These are phyloP conservation scores for Raffaelea albimanens DNA, from an alignment of 2,329 filamentous ascomycete species.

Conservation along the genomic window DNA sequence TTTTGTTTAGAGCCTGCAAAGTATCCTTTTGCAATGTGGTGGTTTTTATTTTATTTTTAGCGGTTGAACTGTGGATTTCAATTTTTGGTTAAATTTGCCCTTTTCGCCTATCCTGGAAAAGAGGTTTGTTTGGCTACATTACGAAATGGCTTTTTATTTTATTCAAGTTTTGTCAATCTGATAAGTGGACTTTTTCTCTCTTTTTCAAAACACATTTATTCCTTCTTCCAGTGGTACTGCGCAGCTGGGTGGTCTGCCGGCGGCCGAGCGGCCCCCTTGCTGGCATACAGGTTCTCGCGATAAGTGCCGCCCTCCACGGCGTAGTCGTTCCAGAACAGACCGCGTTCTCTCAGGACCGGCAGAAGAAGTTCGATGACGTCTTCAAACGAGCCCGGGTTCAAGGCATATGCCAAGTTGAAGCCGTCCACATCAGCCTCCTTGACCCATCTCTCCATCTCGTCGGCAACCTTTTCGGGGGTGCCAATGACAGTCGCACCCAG, in stretches of 20 bases:
- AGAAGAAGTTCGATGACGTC: slow-evolving; percentile 56
- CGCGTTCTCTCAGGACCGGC: slow-evolving; percentile 50
- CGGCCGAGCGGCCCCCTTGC: slow-evolving; percentile 22
- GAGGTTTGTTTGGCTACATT: too few species aligned
- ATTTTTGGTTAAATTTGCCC: too few species aligned
- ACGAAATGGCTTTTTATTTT: too few species aligned
- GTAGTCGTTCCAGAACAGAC: slow-evolving; percentile 45
- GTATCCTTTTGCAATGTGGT: too few species aligned
- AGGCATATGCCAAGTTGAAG: slow-evolving; percentile 51
- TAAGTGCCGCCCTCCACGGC: slow-evolving; percentile 7
- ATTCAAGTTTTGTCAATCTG: neutral
- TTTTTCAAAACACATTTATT: neutral
- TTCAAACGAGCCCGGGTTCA: slow-evolving; percentile 48
- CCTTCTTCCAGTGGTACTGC: slow-evolving; percentile 29
- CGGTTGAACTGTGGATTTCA: too few species aligned
- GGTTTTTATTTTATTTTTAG: too few species aligned
- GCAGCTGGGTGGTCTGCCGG: slow-evolving; percentile 28
- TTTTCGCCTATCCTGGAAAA: too few species aligned
- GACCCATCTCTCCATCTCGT: slow-evolving; percentile 59
- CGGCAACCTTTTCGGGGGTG: slow-evolving; percentile 54
- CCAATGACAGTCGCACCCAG: slow-evolving; percentile 38
- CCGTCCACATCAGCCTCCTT: slow-evolving; percentile 61
- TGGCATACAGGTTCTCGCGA: slow-evolving; percentile 21
- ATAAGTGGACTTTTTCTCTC: neutral
- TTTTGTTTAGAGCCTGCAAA: too few species aligned